Evolutionary conservation across 139 green algal species (phyloP).

Genomic region (Chlorella sp.): DNA sequence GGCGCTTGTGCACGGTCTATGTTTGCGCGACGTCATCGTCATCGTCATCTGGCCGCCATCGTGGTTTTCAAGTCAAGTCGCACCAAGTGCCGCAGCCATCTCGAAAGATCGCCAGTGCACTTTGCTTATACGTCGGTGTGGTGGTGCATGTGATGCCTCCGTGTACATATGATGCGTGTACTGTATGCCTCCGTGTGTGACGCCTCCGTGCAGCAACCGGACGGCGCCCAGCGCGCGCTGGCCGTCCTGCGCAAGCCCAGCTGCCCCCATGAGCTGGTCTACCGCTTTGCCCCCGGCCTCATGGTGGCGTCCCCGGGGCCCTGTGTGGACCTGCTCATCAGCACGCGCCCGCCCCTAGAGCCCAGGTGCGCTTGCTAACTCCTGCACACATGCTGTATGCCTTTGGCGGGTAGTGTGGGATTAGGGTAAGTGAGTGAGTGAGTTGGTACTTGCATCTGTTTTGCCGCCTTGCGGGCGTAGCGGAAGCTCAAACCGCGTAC

Average conservation of each 20-base stretch:
- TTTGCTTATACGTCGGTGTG: too few species aligned
- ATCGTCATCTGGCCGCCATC: too few species aligned
- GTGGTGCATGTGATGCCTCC: too few species aligned
- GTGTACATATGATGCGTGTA: too few species aligned
- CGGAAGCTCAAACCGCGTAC: background rate
- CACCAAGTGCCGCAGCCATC: too few species aligned
- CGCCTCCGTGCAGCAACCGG: background rate
- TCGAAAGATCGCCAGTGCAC: background rate
- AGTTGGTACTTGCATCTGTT: background rate
- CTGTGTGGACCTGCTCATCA: constrained; percentile 74
- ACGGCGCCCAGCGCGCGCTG: constrained; percentile 40
- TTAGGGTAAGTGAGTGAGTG: constrained; percentile 3
- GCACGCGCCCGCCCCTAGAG: constrained; percentile 49
- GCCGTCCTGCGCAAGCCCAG: constrained; percentile 73
- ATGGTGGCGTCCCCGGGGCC: constrained; percentile 49
- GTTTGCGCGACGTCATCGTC: too few species aligned
- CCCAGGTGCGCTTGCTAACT: too few species aligned
- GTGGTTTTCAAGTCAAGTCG: too few species aligned
- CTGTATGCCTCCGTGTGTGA: too few species aligned
- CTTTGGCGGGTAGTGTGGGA: too few species aligned
- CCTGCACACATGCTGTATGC: too few species aligned
- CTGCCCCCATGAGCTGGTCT: constrained; percentile 63
- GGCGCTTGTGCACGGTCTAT: too few species aligned
- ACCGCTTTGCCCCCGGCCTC: constrained; percentile 80
- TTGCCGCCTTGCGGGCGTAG: background rate